Conservation (phyloP, 148 eudicot species). For the Spergularia marina region DNA sequence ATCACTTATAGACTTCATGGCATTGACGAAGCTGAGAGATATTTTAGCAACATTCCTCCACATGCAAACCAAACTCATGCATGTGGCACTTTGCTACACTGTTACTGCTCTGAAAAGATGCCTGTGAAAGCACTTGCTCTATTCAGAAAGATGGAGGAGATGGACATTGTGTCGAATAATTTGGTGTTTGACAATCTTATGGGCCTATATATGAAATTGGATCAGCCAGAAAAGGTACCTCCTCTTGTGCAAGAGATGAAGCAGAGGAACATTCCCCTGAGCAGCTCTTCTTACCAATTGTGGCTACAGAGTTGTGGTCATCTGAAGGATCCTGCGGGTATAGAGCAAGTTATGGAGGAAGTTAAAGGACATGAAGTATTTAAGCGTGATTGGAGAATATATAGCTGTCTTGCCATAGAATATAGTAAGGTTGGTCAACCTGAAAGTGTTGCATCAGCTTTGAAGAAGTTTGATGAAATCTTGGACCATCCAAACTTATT, state of each 20-base stretch:
- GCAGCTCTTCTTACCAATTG: slow-evolving; percentile 36
- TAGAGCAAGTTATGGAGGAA: slow-evolving; percentile 65
- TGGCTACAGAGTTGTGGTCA: slow-evolving; percentile 51
- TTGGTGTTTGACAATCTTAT: slow-evolving; percentile 54
- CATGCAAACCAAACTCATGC: slow-evolving; percentile 31
- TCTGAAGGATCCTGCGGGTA: slow-evolving; percentile 51
- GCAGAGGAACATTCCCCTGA: slow-evolving; percentile 38
- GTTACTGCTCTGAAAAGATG: slow-evolving; percentile 55
- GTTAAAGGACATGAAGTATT: slow-evolving; percentile 25
- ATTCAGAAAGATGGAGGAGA: slow-evolving; percentile 55
- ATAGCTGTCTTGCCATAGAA: slow-evolving; percentile 48
- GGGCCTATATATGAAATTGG: slow-evolving; percentile 47
- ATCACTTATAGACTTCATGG: slow-evolving; percentile 51
- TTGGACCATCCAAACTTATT: slow-evolving; percentile 16
- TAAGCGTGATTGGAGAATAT: slow-evolving; percentile 49
- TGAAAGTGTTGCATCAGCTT: slow-evolving; percentile 49
- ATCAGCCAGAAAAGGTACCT: slow-evolving; percentile 64
- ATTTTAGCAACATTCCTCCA: slow-evolving; percentile 48
- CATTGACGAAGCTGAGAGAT: slow-evolving; percentile 56
- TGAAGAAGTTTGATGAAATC: slow-evolving; percentile 44
- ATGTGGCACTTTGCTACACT: slow-evolving; percentile 62
- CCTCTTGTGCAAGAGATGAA: slow-evolving; percentile 59
- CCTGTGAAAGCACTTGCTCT: slow-evolving; percentile 55
- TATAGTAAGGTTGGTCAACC: slow-evolving; percentile 44
- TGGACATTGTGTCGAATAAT: slow-evolving; percentile 26